Base-by-base conservation (phyloP, 768 basidiomycete genomes). In the Tulasnella sp. region DNA sequence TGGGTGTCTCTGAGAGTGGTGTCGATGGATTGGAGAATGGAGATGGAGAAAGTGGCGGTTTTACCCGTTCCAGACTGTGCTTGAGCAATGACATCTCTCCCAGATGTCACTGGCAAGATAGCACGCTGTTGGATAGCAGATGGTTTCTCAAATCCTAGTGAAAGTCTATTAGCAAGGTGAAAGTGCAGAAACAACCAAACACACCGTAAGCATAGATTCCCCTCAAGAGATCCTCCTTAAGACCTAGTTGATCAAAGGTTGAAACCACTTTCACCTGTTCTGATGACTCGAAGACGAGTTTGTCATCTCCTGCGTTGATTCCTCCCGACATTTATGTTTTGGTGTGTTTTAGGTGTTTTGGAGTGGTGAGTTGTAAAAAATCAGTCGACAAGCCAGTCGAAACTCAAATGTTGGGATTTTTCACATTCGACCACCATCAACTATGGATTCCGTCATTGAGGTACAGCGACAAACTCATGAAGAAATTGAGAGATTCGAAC, bases 401-500 rank as follows among this genome's bases (percentile, higher is more conserved):
- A 51, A 16, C 29, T 22, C 24, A 29, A 45, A 28, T 20, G 39
- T 49, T 31, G 31, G 24, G 22, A 55, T 22, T 41, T n/a, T n/a
- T n/a, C 19, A 13, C 20, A 24, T 22, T n/a, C n/a, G 3, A 42
- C 27, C n/a, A n/a, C 10, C 29, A 24, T 24, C 37, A n/a, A 40
- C 45, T 28, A 95, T 95, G 92, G 90, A 96, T 74, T 91, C 88
- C 40, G 71, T 88, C 60, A 72, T 96, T 63, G 93, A 99, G 68
- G 69, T 86, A n/a, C 86, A 93, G 62, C 80, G 93, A 46, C 90
- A 91, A 60, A 85, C 83, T 10, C 93, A 98, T 67, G 91, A 96
- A 67, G 92, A 96, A 65, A 75, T 90, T 22, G 93, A 99, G 68
- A 80, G 85, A 46, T 85, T 89, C 58, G 85, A 98, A 64, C 74